Evolutionary conservation across 805 yeast species (phyloP).

Genomic region (Metschnikowia anglica): DNA sequence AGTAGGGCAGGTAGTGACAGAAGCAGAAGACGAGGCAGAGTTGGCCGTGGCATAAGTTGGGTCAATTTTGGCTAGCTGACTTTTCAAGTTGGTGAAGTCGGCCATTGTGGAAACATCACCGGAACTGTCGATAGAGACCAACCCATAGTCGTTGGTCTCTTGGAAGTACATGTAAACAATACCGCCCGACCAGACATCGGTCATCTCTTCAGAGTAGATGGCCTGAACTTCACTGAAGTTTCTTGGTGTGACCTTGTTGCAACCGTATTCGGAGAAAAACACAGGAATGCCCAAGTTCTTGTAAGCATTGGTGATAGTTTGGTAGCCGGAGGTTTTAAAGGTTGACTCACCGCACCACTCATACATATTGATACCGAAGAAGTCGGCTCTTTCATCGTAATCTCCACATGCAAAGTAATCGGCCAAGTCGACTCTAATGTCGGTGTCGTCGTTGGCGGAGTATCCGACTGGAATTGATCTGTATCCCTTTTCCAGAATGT

Average conservation of each 20-base stretch:
- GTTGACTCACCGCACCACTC: slow-evolving; percentile 79
- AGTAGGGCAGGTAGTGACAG: slow-evolving; percentile 40
- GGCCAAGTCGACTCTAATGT: slow-evolving; percentile 65
- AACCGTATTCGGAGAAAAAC: slow-evolving; percentile 83
- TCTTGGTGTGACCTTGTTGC: slow-evolving; percentile 71
- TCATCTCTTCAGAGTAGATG: slow-evolving; percentile 65
- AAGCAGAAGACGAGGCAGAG: slow-evolving; percentile 23
- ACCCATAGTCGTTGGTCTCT: slow-evolving; percentile 74
- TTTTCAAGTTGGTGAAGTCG: slow-evolving; percentile 52
- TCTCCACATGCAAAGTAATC: slow-evolving; percentile 79
- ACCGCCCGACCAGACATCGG: slow-evolving; percentile 88
- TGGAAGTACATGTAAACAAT: slow-evolving; percentile 83
- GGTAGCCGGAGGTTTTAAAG: slow-evolving; percentile 62
- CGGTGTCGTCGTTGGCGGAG: slow-evolving; percentile 73
- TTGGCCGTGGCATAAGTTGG: slow-evolving; percentile 43
- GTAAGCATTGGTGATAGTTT: slow-evolving; percentile 62
- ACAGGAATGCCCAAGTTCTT: slow-evolving; percentile 65
- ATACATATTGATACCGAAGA: slow-evolving; percentile 87
- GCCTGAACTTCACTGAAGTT: slow-evolving; percentile 68
- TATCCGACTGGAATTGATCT: slow-evolving; percentile 77
- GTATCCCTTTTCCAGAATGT: slow-evolving; percentile 59
- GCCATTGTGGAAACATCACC: slow-evolving; percentile 54
- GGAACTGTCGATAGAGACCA: slow-evolving; percentile 52
- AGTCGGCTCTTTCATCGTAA: slow-evolving; percentile 63
- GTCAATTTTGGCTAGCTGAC: slow-evolving; percentile 47